Conservation (phyloP, 1,139 yeast species). For the Zygotorulaspora mrakii region DNA sequence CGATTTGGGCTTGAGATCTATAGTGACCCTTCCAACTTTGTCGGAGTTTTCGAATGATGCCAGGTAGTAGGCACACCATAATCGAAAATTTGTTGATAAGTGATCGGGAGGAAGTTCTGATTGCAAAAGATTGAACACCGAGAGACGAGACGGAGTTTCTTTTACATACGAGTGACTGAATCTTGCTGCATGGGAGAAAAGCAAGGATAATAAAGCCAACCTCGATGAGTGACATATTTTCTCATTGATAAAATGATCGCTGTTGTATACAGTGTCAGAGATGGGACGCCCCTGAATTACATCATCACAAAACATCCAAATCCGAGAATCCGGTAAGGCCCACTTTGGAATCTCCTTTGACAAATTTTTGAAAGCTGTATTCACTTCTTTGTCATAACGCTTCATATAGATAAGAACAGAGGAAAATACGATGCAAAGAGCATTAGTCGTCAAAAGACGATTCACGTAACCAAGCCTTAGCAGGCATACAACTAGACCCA, state of each 20-base stretch:
- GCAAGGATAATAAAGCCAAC: slow-evolving; percentile 14
- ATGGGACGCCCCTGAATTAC: slow-evolving; percentile 12
- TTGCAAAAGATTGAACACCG: slow-evolving; percentile 9
- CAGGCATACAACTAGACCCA: slow-evolving; percentile 12
- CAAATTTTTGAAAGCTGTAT: slow-evolving; percentile 6
- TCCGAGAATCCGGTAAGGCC: slow-evolving; percentile 4
- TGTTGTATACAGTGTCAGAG: slow-evolving; percentile 9
- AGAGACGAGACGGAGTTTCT: slow-evolving; percentile 3
- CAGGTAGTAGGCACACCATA: slow-evolving; percentile 17
- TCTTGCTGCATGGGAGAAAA: slow-evolving; percentile 12
- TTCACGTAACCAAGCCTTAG: slow-evolving; percentile 9
- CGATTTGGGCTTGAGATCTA: neutral
- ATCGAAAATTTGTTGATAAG: slow-evolving; percentile 13
- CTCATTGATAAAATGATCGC: slow-evolving; percentile 10
- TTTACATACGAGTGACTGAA: slow-evolving; percentile 4
- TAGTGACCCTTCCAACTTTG: neutral
- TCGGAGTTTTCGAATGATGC: slow-evolving; percentile 8
- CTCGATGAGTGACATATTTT: slow-evolving; percentile 5
- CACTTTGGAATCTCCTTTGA: slow-evolving; percentile 4
- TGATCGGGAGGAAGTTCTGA: slow-evolving; percentile 8
- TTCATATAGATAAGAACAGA: slow-evolving; percentile 10
- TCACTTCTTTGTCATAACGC: neutral
- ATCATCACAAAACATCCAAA: slow-evolving; percentile 17
- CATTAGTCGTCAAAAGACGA: slow-evolving; percentile 7
- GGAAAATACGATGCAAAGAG: slow-evolving; percentile 16